Conservation (phyloP, 2,329 filamentous ascomycete genomes). For the Colletotrichum magnum region DNA sequence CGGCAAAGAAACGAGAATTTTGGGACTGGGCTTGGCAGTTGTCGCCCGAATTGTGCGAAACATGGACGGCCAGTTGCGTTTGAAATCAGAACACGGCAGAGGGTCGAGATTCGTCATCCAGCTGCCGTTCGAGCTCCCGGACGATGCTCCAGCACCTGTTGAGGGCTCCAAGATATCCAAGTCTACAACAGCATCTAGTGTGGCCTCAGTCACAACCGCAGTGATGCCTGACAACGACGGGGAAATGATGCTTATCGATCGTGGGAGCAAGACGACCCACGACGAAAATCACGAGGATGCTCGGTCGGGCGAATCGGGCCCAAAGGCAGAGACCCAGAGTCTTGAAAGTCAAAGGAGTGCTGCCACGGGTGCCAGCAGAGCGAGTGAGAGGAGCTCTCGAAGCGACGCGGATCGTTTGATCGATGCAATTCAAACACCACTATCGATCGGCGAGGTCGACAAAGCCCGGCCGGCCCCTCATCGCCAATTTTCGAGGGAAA, state of each 20-base stretch:
- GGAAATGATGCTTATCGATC: conserved; percentile 75
- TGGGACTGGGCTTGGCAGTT: conserved; percentile 88
- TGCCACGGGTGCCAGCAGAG: conserved; percentile 57
- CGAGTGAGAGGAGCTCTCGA: conserved; percentile 62
- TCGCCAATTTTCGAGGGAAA: conserved; percentile 43
- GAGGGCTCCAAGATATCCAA: conserved; percentile 37
- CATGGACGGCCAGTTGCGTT: conserved; percentile 88
- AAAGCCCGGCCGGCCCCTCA: conserved; percentile 32
- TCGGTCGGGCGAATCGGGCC: neutral
- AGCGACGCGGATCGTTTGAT: conserved; percentile 80
- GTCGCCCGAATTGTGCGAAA: conserved; percentile 90
- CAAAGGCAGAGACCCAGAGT: conserved; percentile 47
- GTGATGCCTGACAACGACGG: conserved; percentile 53
- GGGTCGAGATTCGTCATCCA: conserved; percentile 88
- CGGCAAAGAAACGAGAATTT: conserved; percentile 56
- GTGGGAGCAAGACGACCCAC: conserved; percentile 49
- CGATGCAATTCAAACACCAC: conserved; percentile 77
- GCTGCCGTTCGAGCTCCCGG: conserved; percentile 78
- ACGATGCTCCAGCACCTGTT: conserved; percentile 51
- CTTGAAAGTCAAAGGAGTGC: conserved; percentile 50
- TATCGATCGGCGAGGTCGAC: conserved; percentile 50
- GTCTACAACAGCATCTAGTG: conserved; percentile 44
- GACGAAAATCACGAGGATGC: conserved; percentile 2
- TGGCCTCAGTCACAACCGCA: conserved; percentile 50
- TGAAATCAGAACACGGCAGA: conserved; percentile 87